phyloP scores from a whole-genome alignment of 306 rosid genomes.

The Morella rubra region DNA sequence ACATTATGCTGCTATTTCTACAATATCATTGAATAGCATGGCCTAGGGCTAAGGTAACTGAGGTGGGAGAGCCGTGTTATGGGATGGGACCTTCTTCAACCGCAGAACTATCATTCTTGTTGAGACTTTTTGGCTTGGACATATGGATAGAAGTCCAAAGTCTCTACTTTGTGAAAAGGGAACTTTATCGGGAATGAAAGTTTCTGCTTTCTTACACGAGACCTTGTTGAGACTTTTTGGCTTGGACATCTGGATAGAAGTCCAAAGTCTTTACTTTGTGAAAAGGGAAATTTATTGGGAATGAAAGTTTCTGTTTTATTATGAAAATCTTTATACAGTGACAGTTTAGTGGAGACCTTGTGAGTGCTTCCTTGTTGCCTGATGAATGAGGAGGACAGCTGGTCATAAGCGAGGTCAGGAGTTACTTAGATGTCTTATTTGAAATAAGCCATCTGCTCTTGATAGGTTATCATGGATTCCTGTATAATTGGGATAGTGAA shows the following conservation, averaged over 20 bases:
- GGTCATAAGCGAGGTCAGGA: background rate
- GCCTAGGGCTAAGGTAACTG: slow-evolving; percentile 10
- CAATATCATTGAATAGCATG: slow-evolving; percentile 10
- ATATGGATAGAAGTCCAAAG: background rate
- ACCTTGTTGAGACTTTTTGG: too few relatives aligned
- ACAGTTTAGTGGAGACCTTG: background rate
- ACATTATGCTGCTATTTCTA: background rate
- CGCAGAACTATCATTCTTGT: too few relatives aligned
- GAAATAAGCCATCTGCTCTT: background rate
- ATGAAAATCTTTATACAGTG: background rate
- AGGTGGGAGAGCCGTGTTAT: slow-evolving; percentile 15
- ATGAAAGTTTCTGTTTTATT: background rate
- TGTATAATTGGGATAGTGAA: background rate
- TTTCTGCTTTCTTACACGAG: background rate
- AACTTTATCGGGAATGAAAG: background rate
- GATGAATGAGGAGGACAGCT: background rate
- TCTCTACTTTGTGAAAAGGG: background rate
- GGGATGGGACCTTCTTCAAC: background rate
- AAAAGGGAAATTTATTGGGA: background rate
- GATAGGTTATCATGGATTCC: background rate
- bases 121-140: background rate
- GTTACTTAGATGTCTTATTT: background rate
- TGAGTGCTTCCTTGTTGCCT: background rate
- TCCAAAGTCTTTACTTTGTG: background rate
- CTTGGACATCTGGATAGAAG: background rate